Base-by-base conservation (phyloP, 192 early-diverging fungal species). In the Coemansia umbellata region DNA sequence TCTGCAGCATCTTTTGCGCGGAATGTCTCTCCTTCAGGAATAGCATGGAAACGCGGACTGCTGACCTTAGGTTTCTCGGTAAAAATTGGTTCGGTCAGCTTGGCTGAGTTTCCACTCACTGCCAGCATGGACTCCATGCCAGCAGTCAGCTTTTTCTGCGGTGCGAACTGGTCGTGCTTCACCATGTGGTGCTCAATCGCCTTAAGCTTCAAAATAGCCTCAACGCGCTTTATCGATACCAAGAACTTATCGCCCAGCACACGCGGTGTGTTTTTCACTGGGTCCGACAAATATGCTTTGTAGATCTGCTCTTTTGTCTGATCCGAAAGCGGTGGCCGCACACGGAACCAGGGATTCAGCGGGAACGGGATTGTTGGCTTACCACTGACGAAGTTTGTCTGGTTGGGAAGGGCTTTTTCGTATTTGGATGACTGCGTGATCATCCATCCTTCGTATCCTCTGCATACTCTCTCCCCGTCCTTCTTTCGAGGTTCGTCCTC, bases 151-250 rank as follows among this genome's bases (percentile, higher is more conserved):
- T 87, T 82, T 45, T 68, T 80, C 72, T 93, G 89, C 18, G 84
- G 49, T 27, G 62, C 49, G 23, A 80, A 48, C 39, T 53, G 35
- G 9, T 53, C 85, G 31, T 84, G 55, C n/a, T 73, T 51, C n/a
- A 82, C 65, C 86, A 86, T 82, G 30, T 90, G 69, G 50, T 84
- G 78, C 62, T 90, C 90, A 35, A 87, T 66, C 9, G 85, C 81
- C 70, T 94, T 94, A 42, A 98, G 78, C 43, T 87, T 83, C 28
- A 98, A 62, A 53, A 98, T 87, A n/a, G 93, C 95, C 74, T 94
- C 84, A 7, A 91, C 81, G 36, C 95, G 84, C 55, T 83, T 85
- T 56, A 94, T 84, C 11, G 95, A 90, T 9, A 94, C 61, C 9
- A 66, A 64, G 67, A 80, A 88, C 45, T 82, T 79, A 3, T 78